These are phyloP conservation scores for Quercus wislizeni DNA, from an alignment of 306 rosid species.

Conservation along the genomic window DNA sequence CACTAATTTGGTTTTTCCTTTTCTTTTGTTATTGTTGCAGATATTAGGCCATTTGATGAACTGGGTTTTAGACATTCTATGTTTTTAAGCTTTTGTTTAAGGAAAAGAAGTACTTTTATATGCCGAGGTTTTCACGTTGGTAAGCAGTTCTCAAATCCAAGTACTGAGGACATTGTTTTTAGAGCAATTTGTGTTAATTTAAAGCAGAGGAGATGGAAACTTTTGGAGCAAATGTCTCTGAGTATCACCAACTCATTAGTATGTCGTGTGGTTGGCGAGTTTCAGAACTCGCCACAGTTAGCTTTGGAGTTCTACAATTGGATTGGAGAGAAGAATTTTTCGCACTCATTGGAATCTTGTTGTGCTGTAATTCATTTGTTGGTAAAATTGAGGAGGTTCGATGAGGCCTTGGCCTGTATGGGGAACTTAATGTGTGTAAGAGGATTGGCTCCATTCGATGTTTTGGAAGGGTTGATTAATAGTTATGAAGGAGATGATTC, in stretches of 20 bases:
- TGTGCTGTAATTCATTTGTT: slow-evolving; percentile 54
- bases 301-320: slow-evolving; percentile 49
- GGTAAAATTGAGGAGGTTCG: slow-evolving; percentile 43
- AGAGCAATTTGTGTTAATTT: slow-evolving; percentile 47
- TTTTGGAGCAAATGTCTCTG: slow-evolving; percentile 39
- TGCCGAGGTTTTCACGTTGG: slow-evolving; percentile 31
- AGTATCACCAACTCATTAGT: slow-evolving; percentile 35
- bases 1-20: not conserved
- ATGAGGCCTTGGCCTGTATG: slow-evolving; percentile 45
- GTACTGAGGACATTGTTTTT: slow-evolving; percentile 43
- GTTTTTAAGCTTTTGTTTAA: slow-evolving; percentile 20
- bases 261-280: slow-evolving; percentile 49
- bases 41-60: slow-evolving; percentile 19
- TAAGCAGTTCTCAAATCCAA: slow-evolving; percentile 40
- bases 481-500: slow-evolving; percentile 32
- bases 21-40: not conserved
- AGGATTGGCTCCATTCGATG: slow-evolving; percentile 32
- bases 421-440: slow-evolving; percentile 31
- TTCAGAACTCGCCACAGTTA: slow-evolving; percentile 36
- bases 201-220: slow-evolving; percentile 49
- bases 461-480: slow-evolving; percentile 42
- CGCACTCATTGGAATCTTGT: slow-evolving; percentile 37
- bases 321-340: slow-evolving; percentile 27
- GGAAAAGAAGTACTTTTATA: slow-evolving; percentile 11
- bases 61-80: slow-evolving; percentile 30